Conservation (phyloP, 805 yeast genomes). For the Yarrowia divulgata region DNA sequence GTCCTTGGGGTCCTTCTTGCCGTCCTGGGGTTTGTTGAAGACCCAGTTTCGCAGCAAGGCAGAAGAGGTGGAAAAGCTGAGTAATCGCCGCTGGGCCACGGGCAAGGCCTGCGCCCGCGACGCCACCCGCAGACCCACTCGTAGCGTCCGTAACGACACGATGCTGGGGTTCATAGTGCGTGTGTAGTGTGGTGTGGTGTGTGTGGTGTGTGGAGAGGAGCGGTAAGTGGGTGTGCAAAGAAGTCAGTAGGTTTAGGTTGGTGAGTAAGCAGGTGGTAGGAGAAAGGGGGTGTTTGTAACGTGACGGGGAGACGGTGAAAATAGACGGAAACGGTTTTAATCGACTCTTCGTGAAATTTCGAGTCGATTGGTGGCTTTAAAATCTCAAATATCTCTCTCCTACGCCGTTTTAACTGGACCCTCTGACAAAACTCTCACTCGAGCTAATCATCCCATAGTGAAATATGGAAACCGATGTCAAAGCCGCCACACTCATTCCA, state of each 20-base stretch:
- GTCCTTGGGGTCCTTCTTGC: background rate
- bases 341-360: too few relatives aligned
- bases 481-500: background rate
- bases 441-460: background rate
- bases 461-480: background rate
- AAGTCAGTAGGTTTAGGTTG: constrained; percentile 21
- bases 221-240: background rate
- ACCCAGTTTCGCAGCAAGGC: constrained; percentile 6
- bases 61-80: background rate
- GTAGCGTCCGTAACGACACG: constrained; percentile 38
- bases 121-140: constrained; percentile 21
- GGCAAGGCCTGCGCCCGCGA: background rate
- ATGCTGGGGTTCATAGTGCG: constrained; percentile 17
- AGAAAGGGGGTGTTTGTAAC: background rate
- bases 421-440: background rate
- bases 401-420: too few relatives aligned
- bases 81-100: constrained; percentile 11
- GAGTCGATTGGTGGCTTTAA: background rate
- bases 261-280: background rate
- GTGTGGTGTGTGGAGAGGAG: constrained; percentile 5
- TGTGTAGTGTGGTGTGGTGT: too few relatives aligned
- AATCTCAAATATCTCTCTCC: too few relatives aligned
- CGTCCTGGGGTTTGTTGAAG: constrained; percentile 25
- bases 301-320: too few relatives aligned
- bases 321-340: too few relatives aligned